Evolutionary conservation across 495 filamentous ascomycete species (phyloP).

Genomic region (Hypoxylon cercidicola): DNA sequence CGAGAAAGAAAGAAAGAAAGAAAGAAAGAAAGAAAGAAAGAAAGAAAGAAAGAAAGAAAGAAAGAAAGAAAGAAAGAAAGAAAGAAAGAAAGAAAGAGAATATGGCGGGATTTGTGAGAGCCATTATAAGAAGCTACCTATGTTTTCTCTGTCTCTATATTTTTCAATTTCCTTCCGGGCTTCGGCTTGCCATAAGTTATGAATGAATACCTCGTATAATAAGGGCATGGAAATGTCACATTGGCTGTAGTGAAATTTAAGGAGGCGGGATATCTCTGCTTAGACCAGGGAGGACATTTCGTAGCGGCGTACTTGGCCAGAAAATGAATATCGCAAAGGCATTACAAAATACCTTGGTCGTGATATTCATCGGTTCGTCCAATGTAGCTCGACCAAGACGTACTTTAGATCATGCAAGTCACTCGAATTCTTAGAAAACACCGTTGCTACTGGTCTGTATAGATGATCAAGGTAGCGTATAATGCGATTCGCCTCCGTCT

Average conservation of each 20-base stretch:
- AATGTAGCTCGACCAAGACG: background rate
- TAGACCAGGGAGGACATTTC: too few species aligned
- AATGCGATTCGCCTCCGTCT: background rate
- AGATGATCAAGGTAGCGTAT: background rate
- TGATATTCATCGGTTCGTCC: too few species aligned
- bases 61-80: too few species aligned
- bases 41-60: too few species aligned
- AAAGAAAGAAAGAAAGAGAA: too few species aligned
- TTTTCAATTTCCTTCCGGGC: background rate
- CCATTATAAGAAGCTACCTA: constrained; percentile 2
- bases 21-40: too few species aligned
- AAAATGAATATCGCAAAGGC: too few species aligned
- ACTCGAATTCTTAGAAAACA: background rate
- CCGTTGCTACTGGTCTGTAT: background rate
- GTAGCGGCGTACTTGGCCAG: too few species aligned
- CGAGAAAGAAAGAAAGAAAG: too few species aligned
- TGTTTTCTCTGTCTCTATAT: constrained; percentile 21
- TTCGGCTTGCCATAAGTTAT: constrained; percentile 28
- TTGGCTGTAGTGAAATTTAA: background rate
- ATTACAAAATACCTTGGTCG: too few species aligned
- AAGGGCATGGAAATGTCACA: constrained; percentile 3
- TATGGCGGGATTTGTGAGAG: background rate
- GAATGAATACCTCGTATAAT: constrained; percentile 9
- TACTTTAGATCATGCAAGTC: background rate
- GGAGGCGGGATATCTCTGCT: too few species aligned